Evolutionary conservation across 2,329 filamentous ascomycete genomes (phyloP).

Genomic region (Hymenoscyphus fraxineus): DNA sequence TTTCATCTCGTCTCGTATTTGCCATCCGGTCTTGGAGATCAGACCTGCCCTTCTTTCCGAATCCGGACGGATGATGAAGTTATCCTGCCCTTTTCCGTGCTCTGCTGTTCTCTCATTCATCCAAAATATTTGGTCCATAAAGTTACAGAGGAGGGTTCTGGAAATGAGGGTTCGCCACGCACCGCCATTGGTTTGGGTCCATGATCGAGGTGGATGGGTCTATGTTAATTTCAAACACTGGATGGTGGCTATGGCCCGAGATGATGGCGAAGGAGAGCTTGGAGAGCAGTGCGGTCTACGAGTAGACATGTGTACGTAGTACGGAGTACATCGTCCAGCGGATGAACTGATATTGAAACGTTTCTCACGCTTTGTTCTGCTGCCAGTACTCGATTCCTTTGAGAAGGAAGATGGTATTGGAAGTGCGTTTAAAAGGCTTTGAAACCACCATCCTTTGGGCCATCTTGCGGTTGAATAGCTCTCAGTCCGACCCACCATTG

Average conservation of each 20-base stretch:
- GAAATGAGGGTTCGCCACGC: slow-evolving; percentile 4
- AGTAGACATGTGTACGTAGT: too few species aligned
- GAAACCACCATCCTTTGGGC: neutral
- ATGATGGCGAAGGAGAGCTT: neutral
- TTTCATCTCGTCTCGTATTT: neutral
- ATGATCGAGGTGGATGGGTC: neutral
- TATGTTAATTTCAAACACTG: neutral
- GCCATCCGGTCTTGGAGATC: neutral
- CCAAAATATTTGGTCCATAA: neutral
- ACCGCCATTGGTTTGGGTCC: neutral
- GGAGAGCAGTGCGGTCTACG: too few species aligned
- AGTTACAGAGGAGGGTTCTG: neutral
- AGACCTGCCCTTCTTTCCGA: neutral
- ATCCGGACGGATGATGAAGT: neutral
- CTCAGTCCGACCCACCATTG: neutral
- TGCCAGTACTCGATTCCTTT: neutral
- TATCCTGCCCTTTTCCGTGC: neutral
- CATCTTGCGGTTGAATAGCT: neutral
- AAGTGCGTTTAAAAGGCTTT: neutral
- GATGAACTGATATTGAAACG: neutral
- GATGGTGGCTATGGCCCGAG: neutral
- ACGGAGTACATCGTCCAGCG: neutral
- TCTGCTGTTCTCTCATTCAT: neutral
- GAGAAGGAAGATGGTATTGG: too few species aligned
- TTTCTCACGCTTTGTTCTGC: neutral